Evolutionary conservation across 2,329 filamentous ascomycete species (phyloP), one percentile per base, ranked within the genome.

Genomic region (Karstenula rhodostoma): DNA sequence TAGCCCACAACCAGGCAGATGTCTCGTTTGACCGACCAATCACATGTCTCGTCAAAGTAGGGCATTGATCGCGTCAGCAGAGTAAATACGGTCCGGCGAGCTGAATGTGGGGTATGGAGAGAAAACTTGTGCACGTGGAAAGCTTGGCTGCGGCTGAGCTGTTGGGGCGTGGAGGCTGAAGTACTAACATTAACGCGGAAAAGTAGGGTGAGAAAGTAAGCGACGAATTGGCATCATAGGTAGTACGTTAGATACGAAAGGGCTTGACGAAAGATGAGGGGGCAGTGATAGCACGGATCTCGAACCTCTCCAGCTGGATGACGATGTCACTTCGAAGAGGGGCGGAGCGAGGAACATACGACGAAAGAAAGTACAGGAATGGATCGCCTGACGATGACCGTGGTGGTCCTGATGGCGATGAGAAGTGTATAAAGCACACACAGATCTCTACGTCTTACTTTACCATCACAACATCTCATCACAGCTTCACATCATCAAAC

Each of bases 401-500:
- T 17, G 42, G 12, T 29, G 19, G 42, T 25, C 9, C 32, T 19
- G 52, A 46, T 35, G 42, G 27, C 29, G 6, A 35, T 17, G 42
- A 10, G 13, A 23, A 17, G 1, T 17, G 42, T 55, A 55, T 55
- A 55, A 55, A 55, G 27, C n/a, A 47, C 23, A 19, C 42, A n/a
- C 19, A 2, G 12, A 35, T 47, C 27, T 43, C 10, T 27, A 25
- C 27, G 17, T 15, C 22, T 32, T 54, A 23, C 3, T 43, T 25
- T 37, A 54, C 44, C 25, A 54, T 55, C 52, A 46, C 40, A 55
- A 37, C 27, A 53, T 42, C 50, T 42, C 50, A 55, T 55, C 52
- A 4, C 42, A 47, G 25, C 27, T 46, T 25, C 19, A 46, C 42
- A 27, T 17, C 22, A 19, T n/a, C 35, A 17, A 42, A 27, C 15